phyloP scores from a whole-genome alignment of 768 basidiomycete species.

The Psilocybe subaeruginosa region DNA sequence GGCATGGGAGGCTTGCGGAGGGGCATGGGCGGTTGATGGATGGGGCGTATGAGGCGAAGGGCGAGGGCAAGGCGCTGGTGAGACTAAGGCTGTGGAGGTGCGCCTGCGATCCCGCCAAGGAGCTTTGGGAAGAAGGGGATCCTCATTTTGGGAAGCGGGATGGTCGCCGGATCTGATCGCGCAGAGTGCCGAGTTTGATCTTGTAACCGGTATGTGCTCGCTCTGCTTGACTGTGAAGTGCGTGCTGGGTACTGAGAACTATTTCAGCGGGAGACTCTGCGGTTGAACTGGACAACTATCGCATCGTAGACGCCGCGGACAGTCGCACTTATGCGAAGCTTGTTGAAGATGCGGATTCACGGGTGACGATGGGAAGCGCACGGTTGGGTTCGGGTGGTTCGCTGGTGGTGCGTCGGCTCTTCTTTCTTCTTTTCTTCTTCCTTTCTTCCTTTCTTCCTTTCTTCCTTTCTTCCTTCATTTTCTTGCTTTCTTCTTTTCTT shows the following conservation, averaged over 20 bases:
- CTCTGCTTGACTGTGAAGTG: conserved; percentile 4
- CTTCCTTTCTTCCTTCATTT: too few species aligned
- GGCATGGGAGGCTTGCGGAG: conserved; percentile 53
- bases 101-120: too few species aligned
- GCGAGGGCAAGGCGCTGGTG: not conserved
- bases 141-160: conserved; percentile 89
- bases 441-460: not conserved
- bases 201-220: conserved; percentile 52
- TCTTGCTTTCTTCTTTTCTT: too few species aligned
- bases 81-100: not conserved
- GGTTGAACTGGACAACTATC: conserved; percentile 56
- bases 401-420: conserved; percentile 66
- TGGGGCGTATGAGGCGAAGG: conserved; percentile 16
- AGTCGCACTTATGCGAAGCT: conserved; percentile 46
- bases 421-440: too few species aligned
- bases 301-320: conserved; percentile 64
- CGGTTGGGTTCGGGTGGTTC: conserved; percentile 91
- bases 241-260: conserved; percentile 6
- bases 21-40: conserved; percentile 62
- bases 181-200: conserved; percentile 59
- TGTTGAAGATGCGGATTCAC: conserved; percentile 70
- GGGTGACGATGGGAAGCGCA: conserved; percentile 62
- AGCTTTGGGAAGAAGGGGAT: not conserved
- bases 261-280: conserved; percentile 71
- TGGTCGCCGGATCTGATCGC: conserved; percentile 88